Evolutionary conservation across 371 early-diverging fungal genomes (phyloP).

Genomic region (Mortierella sp.): DNA sequence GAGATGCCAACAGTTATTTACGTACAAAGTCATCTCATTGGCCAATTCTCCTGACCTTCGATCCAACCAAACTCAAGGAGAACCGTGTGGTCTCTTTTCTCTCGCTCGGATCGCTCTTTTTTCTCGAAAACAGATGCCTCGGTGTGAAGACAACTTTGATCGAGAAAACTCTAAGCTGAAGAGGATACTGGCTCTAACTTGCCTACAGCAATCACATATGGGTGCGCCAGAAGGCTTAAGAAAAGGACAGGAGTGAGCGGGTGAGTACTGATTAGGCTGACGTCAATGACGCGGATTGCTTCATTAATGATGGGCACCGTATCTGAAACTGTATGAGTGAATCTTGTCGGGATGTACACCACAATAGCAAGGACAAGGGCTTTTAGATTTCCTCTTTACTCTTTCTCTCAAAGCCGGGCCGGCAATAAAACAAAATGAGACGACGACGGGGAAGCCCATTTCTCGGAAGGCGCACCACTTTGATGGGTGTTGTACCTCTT

Average conservation of each 20-base stretch:
- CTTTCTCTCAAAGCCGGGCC: too few relatives aligned
- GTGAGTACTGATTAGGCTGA: not conserved
- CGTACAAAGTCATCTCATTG: constrained; percentile 21
- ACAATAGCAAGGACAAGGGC: too few relatives aligned
- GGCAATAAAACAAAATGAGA: too few relatives aligned
- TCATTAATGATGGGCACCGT: too few relatives aligned
- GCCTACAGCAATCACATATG: not conserved
- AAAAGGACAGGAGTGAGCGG: too few relatives aligned
- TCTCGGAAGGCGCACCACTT: too few relatives aligned
- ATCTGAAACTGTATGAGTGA: too few relatives aligned
- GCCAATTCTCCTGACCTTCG: not conserved
- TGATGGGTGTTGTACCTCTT: not conserved
- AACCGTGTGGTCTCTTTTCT: not conserved
- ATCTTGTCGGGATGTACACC: too few relatives aligned
- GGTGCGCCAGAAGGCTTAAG: not conserved
- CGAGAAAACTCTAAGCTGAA: not conserved
- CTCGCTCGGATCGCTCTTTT: not conserved
- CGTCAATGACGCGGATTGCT: not conserved
- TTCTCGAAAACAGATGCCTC: not conserved
- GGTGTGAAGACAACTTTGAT: not conserved
- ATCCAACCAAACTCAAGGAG: not conserved
- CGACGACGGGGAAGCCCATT: too few relatives aligned
- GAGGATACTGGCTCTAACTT: too few relatives aligned
- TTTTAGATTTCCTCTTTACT: too few relatives aligned
- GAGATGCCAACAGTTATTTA: not conserved